These are phyloP conservation scores for Xylariaceae sp. DNA, from an alignment of 2,329 filamentous ascomycete genomes.

Conservation along the genomic window DNA sequence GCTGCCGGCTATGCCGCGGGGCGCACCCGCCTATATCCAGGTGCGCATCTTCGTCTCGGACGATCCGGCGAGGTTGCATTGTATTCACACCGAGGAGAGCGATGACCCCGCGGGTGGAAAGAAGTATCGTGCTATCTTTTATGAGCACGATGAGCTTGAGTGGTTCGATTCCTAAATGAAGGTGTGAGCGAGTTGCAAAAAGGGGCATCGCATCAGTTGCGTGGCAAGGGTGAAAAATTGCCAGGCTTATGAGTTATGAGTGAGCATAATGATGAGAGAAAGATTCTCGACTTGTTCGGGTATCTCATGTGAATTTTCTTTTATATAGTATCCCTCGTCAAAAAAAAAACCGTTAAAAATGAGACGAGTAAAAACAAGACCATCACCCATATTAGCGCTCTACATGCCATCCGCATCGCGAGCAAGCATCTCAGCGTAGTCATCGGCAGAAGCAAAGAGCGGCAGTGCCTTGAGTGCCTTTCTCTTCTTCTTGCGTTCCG, in stretches of 20 bases:
- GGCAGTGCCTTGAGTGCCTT: conserved; percentile 85
- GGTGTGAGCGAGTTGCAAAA: conserved; percentile 38
- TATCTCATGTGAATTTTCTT: conserved; percentile 22
- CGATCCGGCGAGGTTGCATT: conserved; percentile 39
- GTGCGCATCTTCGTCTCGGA: conserved; percentile 44
- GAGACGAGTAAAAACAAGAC: conserved; percentile 5
- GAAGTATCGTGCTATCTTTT: conserved; percentile 43
- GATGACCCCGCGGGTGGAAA: conserved; percentile 40
- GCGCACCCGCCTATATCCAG: conserved; percentile 40
- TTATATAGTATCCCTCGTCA: conserved; percentile 6
- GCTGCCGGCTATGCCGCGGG: conserved; percentile 38
- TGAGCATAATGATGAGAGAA: neutral
- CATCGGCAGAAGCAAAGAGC: conserved; percentile 87
- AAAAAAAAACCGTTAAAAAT: neutral
- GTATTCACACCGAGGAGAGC: conserved; percentile 44
- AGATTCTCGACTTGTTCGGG: conserved; percentile 12
- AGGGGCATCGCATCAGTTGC: neutral
- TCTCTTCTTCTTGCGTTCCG: conserved; percentile 54
- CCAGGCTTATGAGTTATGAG: neutral
- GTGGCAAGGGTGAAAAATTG: neutral
- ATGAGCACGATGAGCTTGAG: conserved; percentile 42
- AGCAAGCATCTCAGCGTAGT: conserved; percentile 81
- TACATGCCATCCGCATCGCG: conserved; percentile 55
- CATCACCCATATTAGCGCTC: neutral
- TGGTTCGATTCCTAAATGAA: conserved; percentile 47